Evolutionary conservation across 2,329 filamentous ascomycete species (phyloP).

Genomic region (Ascochyta clinopodiicola): DNA sequence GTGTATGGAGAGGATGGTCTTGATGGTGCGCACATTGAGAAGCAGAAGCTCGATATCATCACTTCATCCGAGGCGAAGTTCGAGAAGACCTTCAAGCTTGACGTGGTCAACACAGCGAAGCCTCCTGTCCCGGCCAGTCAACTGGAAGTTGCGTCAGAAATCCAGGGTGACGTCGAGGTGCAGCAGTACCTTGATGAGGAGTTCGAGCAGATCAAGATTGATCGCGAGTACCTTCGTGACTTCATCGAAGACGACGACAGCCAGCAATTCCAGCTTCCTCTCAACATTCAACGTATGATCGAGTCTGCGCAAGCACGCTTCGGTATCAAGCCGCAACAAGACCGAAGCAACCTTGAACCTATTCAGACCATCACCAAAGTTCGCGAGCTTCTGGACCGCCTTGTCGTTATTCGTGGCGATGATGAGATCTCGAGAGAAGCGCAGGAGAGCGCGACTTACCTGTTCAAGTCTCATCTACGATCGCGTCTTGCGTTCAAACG

Average conservation of each 20-base stretch:
- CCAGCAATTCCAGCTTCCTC: slow-evolving; percentile 85
- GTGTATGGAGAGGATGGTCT: slow-evolving; percentile 97
- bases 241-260: slow-evolving; percentile 74
- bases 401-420: slow-evolving; percentile 84
- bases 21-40: slow-evolving; percentile 92
- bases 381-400: slow-evolving; percentile 73
- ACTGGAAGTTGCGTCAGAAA: slow-evolving; percentile 85
- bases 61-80: slow-evolving; percentile 80
- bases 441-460: slow-evolving; percentile 82
- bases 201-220: slow-evolving; percentile 77
- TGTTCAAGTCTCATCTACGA: slow-evolving; percentile 91
- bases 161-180: slow-evolving; percentile 84
- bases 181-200: slow-evolving; percentile 89
- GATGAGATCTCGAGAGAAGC: slow-evolving; percentile 86
- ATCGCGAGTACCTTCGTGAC: slow-evolving; percentile 75
- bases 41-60: slow-evolving; percentile 87
- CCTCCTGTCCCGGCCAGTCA: slow-evolving; percentile 70
- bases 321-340: slow-evolving; percentile 77
- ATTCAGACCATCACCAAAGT: slow-evolving; percentile 85
- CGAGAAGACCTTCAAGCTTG: slow-evolving; percentile 80
- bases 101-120: slow-evolving; percentile 79
- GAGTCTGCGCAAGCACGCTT: slow-evolving; percentile 90
- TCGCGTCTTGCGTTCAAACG: slow-evolving; percentile 93
- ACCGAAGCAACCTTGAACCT: slow-evolving; percentile 88
- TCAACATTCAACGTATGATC: slow-evolving; percentile 91